Evolutionary conservation across 2,329 filamentous ascomycete species (phyloP), one percentile per base, ranked within the genome.

Genomic region (Penicillium capsulatum): DNA sequence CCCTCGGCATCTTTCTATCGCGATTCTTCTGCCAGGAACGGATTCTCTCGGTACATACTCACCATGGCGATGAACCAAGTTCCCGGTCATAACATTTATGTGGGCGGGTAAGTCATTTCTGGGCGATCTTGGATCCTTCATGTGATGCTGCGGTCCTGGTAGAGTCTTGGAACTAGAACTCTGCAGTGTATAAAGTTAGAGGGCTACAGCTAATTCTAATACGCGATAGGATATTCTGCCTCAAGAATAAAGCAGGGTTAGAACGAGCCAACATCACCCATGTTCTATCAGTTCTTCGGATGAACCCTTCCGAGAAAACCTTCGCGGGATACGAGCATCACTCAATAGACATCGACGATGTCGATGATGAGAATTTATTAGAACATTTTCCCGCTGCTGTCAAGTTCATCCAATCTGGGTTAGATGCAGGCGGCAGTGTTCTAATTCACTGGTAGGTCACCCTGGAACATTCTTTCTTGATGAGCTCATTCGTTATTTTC

Each of bases 281-380:
- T 66, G 78, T 97, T 19, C 73, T 97, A n/a, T 94, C 90, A 3
- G 85, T 92, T 28, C 66, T 91, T 44, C 77, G 79, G 32, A 75
- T 83, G 52, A 74, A 77, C 30, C 65, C 77, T 34, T 70, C 77
- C 53, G 65, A 74, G 51, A 68, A 70, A 44, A 72, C 75, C 28
- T 81, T 79, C 57, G 73, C 77, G 48, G 71, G 75, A 29, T 88
- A 81, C 61, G 69, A 81, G 48, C 88, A 94, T 62, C 74, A 87
- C 53, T 75, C 81, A 45, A 84, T 97, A 49, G 84, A 94, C 50
- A 80, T 96, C 30, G 86, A 97, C 64, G 92, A 98, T 69, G 79
- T 90, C 36, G 86, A 91, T 14, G 88, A 96, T 58, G 83, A 90
- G 53, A 87, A 98, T 65, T 67, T 97, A 36, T 70, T 97, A 13